A percentile compares a stretch with the other conserved stretches of the same genome.
These are phyloP conservation scores for Populus tremula DNA, from an alignment of 345 rosid genomes.

Conservation along the genomic window DNA sequence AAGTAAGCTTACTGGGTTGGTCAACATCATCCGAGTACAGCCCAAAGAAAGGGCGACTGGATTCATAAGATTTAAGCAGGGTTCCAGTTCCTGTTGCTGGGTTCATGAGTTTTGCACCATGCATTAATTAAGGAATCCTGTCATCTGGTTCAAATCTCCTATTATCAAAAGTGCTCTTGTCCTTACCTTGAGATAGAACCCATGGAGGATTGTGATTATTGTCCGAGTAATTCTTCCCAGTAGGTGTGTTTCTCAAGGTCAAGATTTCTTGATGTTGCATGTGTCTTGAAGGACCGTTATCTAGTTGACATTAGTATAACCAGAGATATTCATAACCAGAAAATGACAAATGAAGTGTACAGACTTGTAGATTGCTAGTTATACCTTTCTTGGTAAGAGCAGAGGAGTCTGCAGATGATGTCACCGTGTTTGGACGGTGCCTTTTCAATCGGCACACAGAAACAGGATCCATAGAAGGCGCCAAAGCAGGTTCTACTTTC, in stretches of 20 bases:
- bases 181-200: conserved; percentile 56
- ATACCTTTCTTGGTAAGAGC: conserved; percentile 66
- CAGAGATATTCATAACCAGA: neutral
- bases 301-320: conserved; percentile 21
- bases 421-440: conserved; percentile 49
- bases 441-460: conserved; percentile 62
- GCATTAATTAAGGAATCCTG: conserved; percentile 22
- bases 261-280: conserved; percentile 75
- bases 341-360: neutral
- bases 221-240: conserved; percentile 48
- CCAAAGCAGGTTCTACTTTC: conserved; percentile 78
- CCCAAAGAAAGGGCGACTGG: conserved; percentile 37
- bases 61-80: conserved; percentile 25
- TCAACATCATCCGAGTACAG: conserved; percentile 30
- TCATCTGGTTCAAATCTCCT: conserved; percentile 52
- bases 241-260: conserved; percentile 62
- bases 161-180: conserved; percentile 45
- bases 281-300: conserved; percentile 62
- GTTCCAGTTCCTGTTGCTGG: conserved; percentile 1
- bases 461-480: conserved; percentile 67
- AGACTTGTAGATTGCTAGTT: neutral
- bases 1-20: conserved; percentile 28
- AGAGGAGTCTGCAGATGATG: conserved; percentile 58
- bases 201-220: conserved; percentile 55
- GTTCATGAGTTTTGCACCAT: neutral